Evolutionary conservation across 2,329 filamentous ascomycete genomes (phyloP).

Genomic region (Trichophyton benhamiae): DNA sequence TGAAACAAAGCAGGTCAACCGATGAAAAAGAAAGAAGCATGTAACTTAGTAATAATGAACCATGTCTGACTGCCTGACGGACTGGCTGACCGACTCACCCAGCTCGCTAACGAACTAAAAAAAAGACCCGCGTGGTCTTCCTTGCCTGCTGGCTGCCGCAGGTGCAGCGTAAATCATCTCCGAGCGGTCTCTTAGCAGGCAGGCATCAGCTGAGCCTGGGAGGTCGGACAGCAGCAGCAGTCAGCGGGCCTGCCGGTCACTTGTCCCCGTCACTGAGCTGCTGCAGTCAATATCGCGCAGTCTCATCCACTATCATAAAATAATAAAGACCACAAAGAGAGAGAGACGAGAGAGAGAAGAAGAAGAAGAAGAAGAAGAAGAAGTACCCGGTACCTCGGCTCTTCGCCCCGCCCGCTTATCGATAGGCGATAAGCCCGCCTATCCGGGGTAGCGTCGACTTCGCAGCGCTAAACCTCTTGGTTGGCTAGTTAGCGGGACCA

Average conservation of each 20-base stretch:
- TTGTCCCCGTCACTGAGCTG: not conserved
- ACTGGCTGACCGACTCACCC: too few relatives aligned
- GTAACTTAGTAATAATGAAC: too few relatives aligned
- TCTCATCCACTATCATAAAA: not conserved
- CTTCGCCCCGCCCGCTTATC: not conserved
- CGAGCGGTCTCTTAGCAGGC: not conserved
- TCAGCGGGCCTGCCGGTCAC: not conserved
- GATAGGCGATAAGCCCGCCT: not conserved
- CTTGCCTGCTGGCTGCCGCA: not conserved
- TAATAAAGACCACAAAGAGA: too few relatives aligned
- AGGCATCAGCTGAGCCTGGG: not conserved
- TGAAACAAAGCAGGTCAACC: not conserved
- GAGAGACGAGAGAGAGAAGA: not conserved
- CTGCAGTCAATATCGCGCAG: too few relatives aligned
- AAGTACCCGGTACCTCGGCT: not conserved
- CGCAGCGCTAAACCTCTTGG: not conserved
- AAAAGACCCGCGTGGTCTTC: slow-evolving; percentile 1
- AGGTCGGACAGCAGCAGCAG: not conserved
- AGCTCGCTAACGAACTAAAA: not conserved
- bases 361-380: too few relatives aligned
- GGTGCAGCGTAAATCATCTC: not conserved
- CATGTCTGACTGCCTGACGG: too few relatives aligned
- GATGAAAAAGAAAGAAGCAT: too few relatives aligned
- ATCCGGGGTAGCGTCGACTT: not conserved
- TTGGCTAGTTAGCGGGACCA: too few relatives aligned